Base-by-base conservation (phyloP, 495 filamentous ascomycete genomes). In the Aspergillus wentii region DNA sequence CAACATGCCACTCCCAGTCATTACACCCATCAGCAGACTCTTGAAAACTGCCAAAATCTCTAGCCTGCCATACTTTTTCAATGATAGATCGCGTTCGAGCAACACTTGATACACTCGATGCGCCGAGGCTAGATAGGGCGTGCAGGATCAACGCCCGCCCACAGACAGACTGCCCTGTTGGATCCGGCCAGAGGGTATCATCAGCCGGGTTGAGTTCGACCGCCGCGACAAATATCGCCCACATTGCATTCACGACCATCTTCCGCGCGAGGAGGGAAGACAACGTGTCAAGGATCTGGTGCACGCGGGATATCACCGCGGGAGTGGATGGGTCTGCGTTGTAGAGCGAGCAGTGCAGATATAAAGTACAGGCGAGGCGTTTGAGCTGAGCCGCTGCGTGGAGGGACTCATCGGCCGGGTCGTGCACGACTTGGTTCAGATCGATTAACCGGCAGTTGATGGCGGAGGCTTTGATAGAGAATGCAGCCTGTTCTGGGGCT, bases 171-270 rank as follows among this genome's bases (percentile, higher is more conserved):
- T 29, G 16, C 13, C 43, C 35, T 21, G 30, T 38, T 11, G 26
- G 27, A n/a, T 48, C 29, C 2, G 8, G 6, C 30, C 35, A 41
- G 11, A 40, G 31, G 16, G 32, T 33, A 38, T 32, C 33, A 35
- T 52, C 44, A 14, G 40, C 35, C 26, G 44, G 49, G 18, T 48
- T 35, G 8, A 52, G 36, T n/a, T 52, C 49, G 1, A 52, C 49
- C 20, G 48, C 48, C 13, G 48, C 48, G 17, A 52, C 48, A 25
- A 52, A 52, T 9, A 52, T 23, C n/a, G 49, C 40, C 36, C 40
- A 52, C 10, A 39, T 46, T 6, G 41, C 34, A 8, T 45, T 25
- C 10, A 34, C 30, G 19, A 22, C 44, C 8, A 25, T 11, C 15
- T 37, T 32, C 13, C 25, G 4, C 22, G 32, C 40, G 8, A 48